Conservation (phyloP, 164 flowering plant genomes). For the Echeveria elegans region DNA sequence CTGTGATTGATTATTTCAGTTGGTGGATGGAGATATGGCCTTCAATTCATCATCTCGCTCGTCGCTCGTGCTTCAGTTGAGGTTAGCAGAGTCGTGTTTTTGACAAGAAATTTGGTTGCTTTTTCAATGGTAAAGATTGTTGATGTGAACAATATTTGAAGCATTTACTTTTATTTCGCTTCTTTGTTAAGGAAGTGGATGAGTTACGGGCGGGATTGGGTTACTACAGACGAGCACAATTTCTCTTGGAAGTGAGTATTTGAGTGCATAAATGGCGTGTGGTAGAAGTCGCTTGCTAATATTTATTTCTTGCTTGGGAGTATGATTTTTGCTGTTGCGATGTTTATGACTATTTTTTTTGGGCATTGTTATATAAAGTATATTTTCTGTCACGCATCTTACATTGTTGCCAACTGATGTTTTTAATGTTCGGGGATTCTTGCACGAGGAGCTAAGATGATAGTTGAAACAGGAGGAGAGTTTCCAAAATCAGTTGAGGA, state of each 20-base stretch:
- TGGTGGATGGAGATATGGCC: constrained; percentile 97
- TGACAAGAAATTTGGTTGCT: not conserved
- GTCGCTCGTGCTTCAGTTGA: constrained; percentile 79
- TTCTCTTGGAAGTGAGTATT: constrained; percentile 59
- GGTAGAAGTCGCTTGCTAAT: not conserved
- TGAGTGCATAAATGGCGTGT: not conserved
- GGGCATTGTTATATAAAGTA: too few relatives aligned
- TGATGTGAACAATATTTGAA: not conserved
- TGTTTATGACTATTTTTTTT: not conserved
- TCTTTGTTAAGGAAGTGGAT: constrained; percentile 71
- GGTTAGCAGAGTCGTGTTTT: constrained; percentile 31
- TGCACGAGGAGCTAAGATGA: constrained; percentile 76
- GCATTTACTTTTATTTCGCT: not conserved
- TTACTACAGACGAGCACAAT: constrained; percentile 87
- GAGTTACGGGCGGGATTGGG: constrained; percentile 99
- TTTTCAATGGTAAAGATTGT: not conserved
- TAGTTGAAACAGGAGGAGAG: constrained; percentile 47
- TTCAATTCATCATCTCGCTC: constrained; percentile 65
- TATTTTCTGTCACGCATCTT: too few relatives aligned
- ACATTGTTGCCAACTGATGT: not conserved
- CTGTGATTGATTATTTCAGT: constrained; percentile 62
- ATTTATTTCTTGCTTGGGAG: not conserved
- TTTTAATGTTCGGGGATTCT: not conserved
- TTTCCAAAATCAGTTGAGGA: constrained; percentile 56
- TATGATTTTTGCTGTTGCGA: not conserved